Conservation (phyloP, 2,329 filamentous ascomycete genomes). For the Geosmithia putterillii region DNA sequence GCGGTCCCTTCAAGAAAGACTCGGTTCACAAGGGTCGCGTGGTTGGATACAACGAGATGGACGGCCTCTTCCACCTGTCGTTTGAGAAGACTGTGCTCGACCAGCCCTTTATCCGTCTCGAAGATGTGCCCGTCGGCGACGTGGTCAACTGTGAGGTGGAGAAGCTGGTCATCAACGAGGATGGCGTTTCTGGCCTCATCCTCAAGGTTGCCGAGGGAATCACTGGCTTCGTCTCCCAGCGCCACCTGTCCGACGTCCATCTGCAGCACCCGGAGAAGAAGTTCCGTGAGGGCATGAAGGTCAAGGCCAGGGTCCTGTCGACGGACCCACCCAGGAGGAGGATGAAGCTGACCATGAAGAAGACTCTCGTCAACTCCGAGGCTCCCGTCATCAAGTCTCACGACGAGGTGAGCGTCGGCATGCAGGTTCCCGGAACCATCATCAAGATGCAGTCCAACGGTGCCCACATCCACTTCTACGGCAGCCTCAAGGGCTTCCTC, state of each 20-base stretch:
- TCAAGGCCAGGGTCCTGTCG: conserved; percentile 79
- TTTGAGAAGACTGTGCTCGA: conserved; percentile 73
- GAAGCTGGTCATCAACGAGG: conserved; percentile 66
- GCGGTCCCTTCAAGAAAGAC: conserved; percentile 66
- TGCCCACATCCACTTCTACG: conserved; percentile 88
- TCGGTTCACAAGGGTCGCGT: conserved; percentile 73
- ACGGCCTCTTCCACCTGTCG: conserved; percentile 76
- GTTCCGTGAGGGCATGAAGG: conserved; percentile 73
- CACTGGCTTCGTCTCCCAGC: conserved; percentile 75
- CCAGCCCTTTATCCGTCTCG: conserved; percentile 80
- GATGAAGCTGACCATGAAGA: conserved; percentile 84
- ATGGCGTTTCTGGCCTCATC: conserved; percentile 71
- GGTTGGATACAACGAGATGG: conserved; percentile 75
- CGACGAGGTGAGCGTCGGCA: conserved; percentile 58
- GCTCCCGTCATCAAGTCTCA: conserved; percentile 67
- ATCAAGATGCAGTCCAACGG: conserved; percentile 68
- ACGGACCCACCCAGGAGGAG: conserved; percentile 64
- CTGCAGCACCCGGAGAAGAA: conserved; percentile 93
- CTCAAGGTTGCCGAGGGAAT: conserved; percentile 79
- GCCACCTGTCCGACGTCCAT: conserved; percentile 77
- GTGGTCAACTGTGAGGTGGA: conserved; percentile 75
- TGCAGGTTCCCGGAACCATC: conserved; percentile 76
- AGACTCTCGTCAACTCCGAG: conserved; percentile 85
- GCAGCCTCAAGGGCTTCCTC: conserved; percentile 69
- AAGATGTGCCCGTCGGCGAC: conserved; percentile 75